These are phyloP conservation scores for Ramularia collo-cygni DNA, from an alignment of 2,329 filamentous ascomycete species.

Conservation along the genomic window DNA sequence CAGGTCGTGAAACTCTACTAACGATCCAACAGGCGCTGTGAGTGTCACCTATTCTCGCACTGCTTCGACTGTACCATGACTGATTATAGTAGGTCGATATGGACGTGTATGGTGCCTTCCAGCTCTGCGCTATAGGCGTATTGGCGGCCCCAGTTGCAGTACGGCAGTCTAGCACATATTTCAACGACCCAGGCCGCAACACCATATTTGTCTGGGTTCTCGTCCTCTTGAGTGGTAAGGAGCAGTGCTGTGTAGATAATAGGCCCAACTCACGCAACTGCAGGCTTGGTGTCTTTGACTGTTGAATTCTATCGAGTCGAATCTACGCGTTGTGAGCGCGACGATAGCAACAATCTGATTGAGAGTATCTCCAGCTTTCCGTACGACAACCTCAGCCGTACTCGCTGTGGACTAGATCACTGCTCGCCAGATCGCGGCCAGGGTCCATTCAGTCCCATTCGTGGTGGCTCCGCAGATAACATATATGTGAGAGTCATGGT, in stretches of 20 bases:
- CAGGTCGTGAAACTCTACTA: too few species aligned
- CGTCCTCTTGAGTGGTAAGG: slow-evolving; percentile 52
- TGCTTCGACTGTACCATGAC: too few species aligned
- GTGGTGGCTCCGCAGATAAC: slow-evolving; percentile 50
- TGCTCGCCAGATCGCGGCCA: slow-evolving; percentile 14
- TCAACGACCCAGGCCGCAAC: slow-evolving; percentile 56
- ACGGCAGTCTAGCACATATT: slow-evolving; percentile 56
- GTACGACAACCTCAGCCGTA: slow-evolving; percentile 44
- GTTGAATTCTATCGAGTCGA: slow-evolving; percentile 57
- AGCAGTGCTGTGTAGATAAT: not conserved
- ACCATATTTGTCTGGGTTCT: slow-evolving; percentile 61
- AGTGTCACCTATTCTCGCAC: too few species aligned
- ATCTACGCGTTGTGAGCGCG: slow-evolving; percentile 37
- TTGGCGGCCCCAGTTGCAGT: slow-evolving; percentile 58
- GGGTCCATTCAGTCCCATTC: slow-evolving; percentile 51
- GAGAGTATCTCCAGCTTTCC: slow-evolving; percentile 36
- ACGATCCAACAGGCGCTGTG: too few species aligned
- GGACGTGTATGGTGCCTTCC: slow-evolving; percentile 63
- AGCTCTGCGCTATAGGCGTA: slow-evolving; percentile 60
- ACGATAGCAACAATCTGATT: slow-evolving; percentile 35
- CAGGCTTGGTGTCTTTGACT: slow-evolving; percentile 54
- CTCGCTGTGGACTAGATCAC: slow-evolving; percentile 8
- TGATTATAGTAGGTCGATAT: slow-evolving; percentile 48
- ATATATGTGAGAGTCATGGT: slow-evolving; percentile 39
- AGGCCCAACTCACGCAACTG: slow-evolving; percentile 1